Base-by-base conservation (phyloP, 495 filamentous ascomycete genomes). In the Emericellopsis terricola region DNA sequence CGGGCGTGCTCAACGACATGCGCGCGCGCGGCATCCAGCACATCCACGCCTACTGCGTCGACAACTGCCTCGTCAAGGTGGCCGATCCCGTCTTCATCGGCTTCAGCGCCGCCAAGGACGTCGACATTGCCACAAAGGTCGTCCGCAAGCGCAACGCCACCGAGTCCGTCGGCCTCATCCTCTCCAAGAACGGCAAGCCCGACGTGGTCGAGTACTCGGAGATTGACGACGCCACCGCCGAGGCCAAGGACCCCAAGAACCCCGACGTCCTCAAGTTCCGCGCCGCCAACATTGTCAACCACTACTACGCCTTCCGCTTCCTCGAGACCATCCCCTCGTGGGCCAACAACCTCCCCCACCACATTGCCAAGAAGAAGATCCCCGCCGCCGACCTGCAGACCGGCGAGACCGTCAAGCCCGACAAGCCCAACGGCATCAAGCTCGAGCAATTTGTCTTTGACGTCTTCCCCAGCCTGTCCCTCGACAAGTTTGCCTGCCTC, bases 381-480 rank as follows among this genome's bases (percentile, higher is more conserved):
- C 83, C 86, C 7, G 78, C 74, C 54, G 68, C 82, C 37, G 68
- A 94, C 47, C 60, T 69, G 3, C 68, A 78, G 47, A 78, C 61
- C 14, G 89, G 83, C 38, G 74, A 80, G 47, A 64, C 65, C 3
- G 63, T 91, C 51, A 92, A 94, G 65, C 87, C 89, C 0, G 68
- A 76, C 46, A 89, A 84, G 60, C 81, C 89, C 17, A 99, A 99
- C 50, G 89, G 89, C 33, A 82, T 99, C 66, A 99, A 99, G 62
- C 69, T 99, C 32, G 89, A 99, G 65, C 91, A 94, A 55, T 99
- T 96, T 43, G 85, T 99, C 34, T 99, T 99, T 57, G 89, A 99
- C 54, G 83, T 89, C 45, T 99, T 99, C 68, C 87, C 91, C 30
- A 64, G 82, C 67, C 67, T 89, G 10, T 65, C 81, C 19, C 64